phyloP scores from a whole-genome alignment of 1,139 yeast species.

The Entelexis paramagnoliae region DNA sequence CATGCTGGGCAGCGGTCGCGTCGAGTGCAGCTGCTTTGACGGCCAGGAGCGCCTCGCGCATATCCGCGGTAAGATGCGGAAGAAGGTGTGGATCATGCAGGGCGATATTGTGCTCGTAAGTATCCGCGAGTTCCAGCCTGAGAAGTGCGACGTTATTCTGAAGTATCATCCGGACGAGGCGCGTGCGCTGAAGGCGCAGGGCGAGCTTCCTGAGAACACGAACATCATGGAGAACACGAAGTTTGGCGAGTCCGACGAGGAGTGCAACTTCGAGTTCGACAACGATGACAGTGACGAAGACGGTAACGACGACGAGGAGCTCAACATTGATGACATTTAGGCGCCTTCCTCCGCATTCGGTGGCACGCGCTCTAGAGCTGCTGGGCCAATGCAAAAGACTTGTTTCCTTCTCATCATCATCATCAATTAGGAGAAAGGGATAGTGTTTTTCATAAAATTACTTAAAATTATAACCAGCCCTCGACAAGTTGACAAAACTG shows the following conservation, averaged over 20 bases:
- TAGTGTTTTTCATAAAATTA: not conserved
- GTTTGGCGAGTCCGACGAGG: conserved; percentile 95
- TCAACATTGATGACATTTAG: conserved; percentile 46
- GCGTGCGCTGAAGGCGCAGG: conserved; percentile 86
- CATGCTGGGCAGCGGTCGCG: conserved; percentile 97
- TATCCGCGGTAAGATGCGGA: conserved; percentile 97
- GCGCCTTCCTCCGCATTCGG: not conserved
- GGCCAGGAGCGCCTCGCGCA: conserved; percentile 91
- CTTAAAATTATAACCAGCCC: not conserved
- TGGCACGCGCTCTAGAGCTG: not conserved
- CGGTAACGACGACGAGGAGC: conserved; percentile 50
- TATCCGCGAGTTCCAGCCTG: conserved; percentile 97
- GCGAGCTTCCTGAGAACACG: conserved; percentile 91
- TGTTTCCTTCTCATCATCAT: not conserved
- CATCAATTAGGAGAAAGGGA: no score
- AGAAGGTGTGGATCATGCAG: conserved; percentile 99
- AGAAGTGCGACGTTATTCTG: conserved; percentile 94
- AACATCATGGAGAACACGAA: conserved; percentile 97
- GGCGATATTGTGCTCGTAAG: conserved; percentile 96
- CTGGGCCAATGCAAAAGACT: not conserved
- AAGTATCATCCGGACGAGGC: conserved; percentile 97
- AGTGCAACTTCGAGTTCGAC: conserved; percentile 97
- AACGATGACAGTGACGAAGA: conserved; percentile 77
- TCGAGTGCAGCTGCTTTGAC: conserved; percentile 91
- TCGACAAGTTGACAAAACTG: not conserved